Evolutionary conservation across 768 basidiomycete species (phyloP).

Genomic region (Leucocoprinus sp.): DNA sequence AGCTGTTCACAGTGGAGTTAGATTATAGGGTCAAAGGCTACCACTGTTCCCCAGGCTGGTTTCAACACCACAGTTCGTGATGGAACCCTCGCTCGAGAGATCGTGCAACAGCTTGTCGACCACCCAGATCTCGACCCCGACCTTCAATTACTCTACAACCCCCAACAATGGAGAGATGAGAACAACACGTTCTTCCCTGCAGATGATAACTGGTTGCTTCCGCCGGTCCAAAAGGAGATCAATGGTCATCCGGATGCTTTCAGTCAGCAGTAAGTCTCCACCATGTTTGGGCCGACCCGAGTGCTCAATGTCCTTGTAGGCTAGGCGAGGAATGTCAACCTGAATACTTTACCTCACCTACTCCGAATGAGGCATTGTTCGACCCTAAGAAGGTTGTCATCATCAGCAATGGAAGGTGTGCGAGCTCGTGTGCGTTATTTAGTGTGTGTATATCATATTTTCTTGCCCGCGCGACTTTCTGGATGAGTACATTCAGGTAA

Average conservation of each 20-base stretch:
- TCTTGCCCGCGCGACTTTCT: background rate
- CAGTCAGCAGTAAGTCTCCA: slow-evolving; percentile 32
- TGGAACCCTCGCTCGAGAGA: slow-evolving; percentile 41
- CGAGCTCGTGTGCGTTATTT: slow-evolving; percentile 41
- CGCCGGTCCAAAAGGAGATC: slow-evolving; percentile 32
- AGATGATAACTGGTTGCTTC: slow-evolving; percentile 40
- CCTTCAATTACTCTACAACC: slow-evolving; percentile 38
- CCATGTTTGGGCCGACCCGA: background rate
- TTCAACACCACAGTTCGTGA: slow-evolving; percentile 44
- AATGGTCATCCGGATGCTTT: slow-evolving; percentile 46
- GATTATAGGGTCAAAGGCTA: slow-evolving; percentile 45
- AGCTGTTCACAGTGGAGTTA: slow-evolving; percentile 12
- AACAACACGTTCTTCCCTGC: slow-evolving; percentile 34
- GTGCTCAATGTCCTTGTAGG: slow-evolving; percentile 18
- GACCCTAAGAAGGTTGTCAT: slow-evolving; percentile 44
- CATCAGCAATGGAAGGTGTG: slow-evolving; percentile 51
- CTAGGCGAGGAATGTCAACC: slow-evolving; percentile 37
- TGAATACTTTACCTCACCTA: slow-evolving; percentile 18
- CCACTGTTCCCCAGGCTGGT: slow-evolving; percentile 48
- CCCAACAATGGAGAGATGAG: slow-evolving; percentile 38
- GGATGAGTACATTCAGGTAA: slow-evolving; percentile 28
- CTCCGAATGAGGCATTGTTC: slow-evolving; percentile 42
- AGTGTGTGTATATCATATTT: slow-evolving; percentile 27
- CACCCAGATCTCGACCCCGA: slow-evolving; percentile 36
- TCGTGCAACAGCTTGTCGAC: slow-evolving; percentile 34